These are phyloP conservation scores for Pestalotiopsis sp. DNA, from an alignment of 2,329 filamentous ascomycete species.

Conservation along the genomic window DNA sequence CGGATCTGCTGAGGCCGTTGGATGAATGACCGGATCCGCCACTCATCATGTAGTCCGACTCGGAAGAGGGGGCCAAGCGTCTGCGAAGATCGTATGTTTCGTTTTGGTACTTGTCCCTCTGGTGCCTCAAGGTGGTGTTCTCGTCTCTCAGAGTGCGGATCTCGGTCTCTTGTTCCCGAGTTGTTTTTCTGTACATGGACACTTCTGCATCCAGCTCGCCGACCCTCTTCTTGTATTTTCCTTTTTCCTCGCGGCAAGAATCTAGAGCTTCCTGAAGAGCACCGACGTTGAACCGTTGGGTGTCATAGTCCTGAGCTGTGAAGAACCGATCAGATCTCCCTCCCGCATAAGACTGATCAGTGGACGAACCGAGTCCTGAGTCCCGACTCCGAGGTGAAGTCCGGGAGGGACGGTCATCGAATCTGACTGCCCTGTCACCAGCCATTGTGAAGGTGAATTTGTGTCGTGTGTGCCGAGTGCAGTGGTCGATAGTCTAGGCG, in stretches of 20 bases:
- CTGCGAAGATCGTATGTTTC: background rate
- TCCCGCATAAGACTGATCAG: constrained; percentile 28
- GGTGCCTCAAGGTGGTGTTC: background rate
- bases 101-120: background rate
- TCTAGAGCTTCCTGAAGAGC: constrained; percentile 28
- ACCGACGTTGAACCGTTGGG: constrained; percentile 23
- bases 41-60: constrained; percentile 12
- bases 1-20: background rate
- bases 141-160: background rate
- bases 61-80: background rate
- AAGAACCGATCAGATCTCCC: constrained; percentile 27
- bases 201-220: constrained; percentile 23
- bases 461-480: background rate
- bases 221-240: constrained; percentile 24
- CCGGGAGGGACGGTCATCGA: background rate
- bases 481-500: background rate
- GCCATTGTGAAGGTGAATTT: background rate
- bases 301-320: constrained; percentile 21
- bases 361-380: constrained; percentile 33
- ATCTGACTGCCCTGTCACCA: constrained; percentile 8
- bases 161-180: constrained; percentile 15
- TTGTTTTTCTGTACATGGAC: constrained; percentile 7
- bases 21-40: constrained; percentile 10
- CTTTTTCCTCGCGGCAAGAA: constrained; percentile 18
- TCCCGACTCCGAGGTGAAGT: constrained; percentile 6